These are phyloP conservation scores for Epichloe brachyelytri DNA, from an alignment of 2,329 filamentous ascomycete genomes.

Conservation along the genomic window DNA sequence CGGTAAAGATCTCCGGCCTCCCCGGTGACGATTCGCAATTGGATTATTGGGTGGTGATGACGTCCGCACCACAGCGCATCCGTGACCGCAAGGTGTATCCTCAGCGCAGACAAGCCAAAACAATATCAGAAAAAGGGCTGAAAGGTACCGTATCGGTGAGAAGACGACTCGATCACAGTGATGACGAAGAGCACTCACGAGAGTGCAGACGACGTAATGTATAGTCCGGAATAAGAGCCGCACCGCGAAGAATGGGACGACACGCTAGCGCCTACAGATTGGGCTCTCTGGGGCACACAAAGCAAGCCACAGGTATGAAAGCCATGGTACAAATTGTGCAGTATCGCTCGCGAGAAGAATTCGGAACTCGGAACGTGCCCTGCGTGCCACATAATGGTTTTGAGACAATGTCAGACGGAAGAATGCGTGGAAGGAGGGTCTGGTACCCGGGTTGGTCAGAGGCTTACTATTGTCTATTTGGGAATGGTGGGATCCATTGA, in stretches of 20 bases:
- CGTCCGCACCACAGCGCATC: not conserved
- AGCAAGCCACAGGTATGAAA: not conserved
- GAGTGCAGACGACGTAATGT: not conserved
- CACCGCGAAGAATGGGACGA: not conserved
- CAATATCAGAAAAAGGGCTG: no score
- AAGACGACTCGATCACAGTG: not conserved
- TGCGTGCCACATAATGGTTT: not conserved
- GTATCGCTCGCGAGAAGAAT: not conserved
- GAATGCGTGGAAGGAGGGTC: not conserved
- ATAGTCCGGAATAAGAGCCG: not conserved
- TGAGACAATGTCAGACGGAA: not conserved
- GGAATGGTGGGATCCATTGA: not conserved
- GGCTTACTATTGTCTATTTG: not conserved
- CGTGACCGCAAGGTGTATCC: no score
- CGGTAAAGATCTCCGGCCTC: not conserved
- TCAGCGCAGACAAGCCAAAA: no score
- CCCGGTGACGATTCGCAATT: not conserved
- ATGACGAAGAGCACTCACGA: not conserved
- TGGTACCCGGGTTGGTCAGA: not conserved
- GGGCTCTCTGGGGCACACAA: not conserved
- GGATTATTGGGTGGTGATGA: not conserved
- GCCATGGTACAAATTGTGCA: not conserved
- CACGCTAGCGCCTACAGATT: not conserved
- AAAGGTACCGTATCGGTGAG: not conserved
- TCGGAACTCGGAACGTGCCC: not conserved